Evolutionary conservation across 768 basidiomycete genomes (phyloP).

Genomic region (Hygrophoropsis aurantiaca): DNA sequence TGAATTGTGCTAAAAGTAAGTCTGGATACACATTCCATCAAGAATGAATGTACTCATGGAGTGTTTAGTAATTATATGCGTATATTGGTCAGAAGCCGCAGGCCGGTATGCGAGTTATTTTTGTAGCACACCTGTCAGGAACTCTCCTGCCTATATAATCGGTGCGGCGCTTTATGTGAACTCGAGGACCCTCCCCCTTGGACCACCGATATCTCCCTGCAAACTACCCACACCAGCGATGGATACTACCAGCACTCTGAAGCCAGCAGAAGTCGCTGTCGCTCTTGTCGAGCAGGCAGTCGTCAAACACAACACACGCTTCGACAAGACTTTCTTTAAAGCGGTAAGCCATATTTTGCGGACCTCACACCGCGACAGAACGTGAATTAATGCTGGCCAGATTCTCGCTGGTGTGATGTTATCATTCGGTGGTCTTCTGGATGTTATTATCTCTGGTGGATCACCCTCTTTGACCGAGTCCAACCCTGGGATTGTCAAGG

Average conservation of each 20-base stretch:
- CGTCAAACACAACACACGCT: conserved; percentile 62
- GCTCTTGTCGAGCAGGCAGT: conserved; percentile 57
- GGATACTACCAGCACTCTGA: conserved; percentile 46
- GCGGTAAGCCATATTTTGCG: conserved; percentile 45
- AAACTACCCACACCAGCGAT: conserved; percentile 11
- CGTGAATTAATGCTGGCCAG: conserved; percentile 30
- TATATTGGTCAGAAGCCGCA: neutral
- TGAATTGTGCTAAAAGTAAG: no score
- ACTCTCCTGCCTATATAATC: conserved; percentile 19
- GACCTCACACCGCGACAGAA: neutral
- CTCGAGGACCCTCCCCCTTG: neutral
- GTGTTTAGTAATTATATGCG: no score
- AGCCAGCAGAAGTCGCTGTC: conserved; percentile 57
- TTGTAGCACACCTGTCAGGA: conserved; percentile 7
- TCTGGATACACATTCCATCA: no score
- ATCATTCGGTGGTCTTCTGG: conserved; percentile 71
- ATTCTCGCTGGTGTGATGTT: conserved; percentile 70
- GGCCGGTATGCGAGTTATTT: conserved; percentile 4
- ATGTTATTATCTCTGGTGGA: conserved; percentile 61
- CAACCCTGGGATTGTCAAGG: conserved; percentile 69
- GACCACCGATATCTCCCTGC: conserved; percentile 5
- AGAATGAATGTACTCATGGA: no score
- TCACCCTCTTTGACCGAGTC: conserved; percentile 45
- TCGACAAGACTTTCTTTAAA: conserved; percentile 63
- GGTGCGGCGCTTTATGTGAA: neutral